Conservation (phyloP, 805 yeast species). For the Candida takata region DNA sequence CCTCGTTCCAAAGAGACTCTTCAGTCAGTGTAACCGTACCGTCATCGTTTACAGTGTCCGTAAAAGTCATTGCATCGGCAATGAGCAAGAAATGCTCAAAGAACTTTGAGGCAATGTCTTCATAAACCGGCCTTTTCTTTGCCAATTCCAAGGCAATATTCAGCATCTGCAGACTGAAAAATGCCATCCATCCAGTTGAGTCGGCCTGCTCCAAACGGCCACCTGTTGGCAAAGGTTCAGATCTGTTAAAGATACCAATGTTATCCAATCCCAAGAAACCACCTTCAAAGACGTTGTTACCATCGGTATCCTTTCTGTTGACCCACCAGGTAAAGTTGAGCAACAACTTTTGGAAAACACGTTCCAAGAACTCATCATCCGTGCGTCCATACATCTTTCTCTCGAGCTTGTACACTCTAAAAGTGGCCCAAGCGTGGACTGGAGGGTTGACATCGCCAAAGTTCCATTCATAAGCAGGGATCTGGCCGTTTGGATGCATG, state of each 20-base stretch:
- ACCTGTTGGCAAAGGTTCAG: conserved; percentile 90
- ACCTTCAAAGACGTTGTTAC: conserved; percentile 88
- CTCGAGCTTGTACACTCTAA: conserved; percentile 80
- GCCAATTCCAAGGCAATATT: conserved; percentile 89
- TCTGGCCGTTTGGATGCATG: conserved; percentile 97
- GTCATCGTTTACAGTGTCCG: conserved; percentile 19
- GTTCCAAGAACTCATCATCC: conserved; percentile 76
- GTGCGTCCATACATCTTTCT: conserved; percentile 75
- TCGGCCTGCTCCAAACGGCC: conserved; percentile 90
- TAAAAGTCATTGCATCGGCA: conserved; percentile 88
- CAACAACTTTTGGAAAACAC: conserved; percentile 87
- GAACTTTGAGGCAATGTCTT: conserved; percentile 89
- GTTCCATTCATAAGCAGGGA: conserved; percentile 96
- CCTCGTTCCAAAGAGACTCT: conserved; percentile 82
- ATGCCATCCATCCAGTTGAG: conserved; percentile 97
- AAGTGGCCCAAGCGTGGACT: conserved; percentile 94
- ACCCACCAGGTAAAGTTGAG: conserved; percentile 98
- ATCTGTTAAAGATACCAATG: conserved; percentile 86
- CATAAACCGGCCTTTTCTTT: conserved; percentile 77
- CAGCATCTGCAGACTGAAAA: conserved; percentile 83
- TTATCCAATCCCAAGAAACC: conserved; percentile 91
- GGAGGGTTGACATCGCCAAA: conserved; percentile 95
- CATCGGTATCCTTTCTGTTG: conserved; percentile 78
- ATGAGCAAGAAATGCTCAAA: conserved; percentile 88
- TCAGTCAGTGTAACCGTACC: conserved; percentile 37